Base-by-base conservation (phyloP, 2,329 filamentous ascomycete genomes). In the Aspergillus sp. region DNA sequence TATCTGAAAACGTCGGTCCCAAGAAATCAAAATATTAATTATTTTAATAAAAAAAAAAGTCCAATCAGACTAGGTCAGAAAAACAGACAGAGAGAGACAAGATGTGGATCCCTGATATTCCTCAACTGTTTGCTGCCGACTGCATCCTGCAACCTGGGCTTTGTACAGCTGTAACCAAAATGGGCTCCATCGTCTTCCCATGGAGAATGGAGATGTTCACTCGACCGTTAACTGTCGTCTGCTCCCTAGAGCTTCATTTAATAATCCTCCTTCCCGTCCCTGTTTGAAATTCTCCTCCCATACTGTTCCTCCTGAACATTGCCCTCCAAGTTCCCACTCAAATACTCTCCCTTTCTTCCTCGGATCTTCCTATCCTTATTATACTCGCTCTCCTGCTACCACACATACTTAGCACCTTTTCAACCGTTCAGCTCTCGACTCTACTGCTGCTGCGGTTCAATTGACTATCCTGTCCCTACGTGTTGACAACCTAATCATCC, bases 151-250 rank as follows among this genome's bases (percentile, higher is more conserved):
- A 59, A 55, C 55, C 57, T 59, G 42, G 33, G 47, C 41, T 65
- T 63, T 70, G 66, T 70, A 70, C 70, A 72, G 70, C 68, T 71
- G 70, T 69, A 68, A 71, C 68, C 68, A 63, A 68, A 71, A 71
- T 68, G 64, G 64, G 56, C 59, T 62, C 60, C 59, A 63, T 63
- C 54, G 46, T 59, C 58, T 46, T 57, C 56, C 45, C 49, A 53
- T 57, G 30, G 37, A 40, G 13, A n/a, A 19, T 42, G n/a, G n/a
- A 19, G n/a, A 19, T 19, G 17, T 42, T 20, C 40, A 60, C 57
- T 67, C 65, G 67, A 69, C 67, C 63, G 64, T 72, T 69, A 64
- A 71, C 61, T 63, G 61, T 61, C 62, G 68, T 69, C 68, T 69
- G 70, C 70, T 71, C 69, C 68, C 20, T 65, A 68, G 68, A 68